Evolutionary conservation across 1,284 basidiomycete species (phyloP), one percentile per base, ranked within the genome.

Genomic region (Leccinum fallax): DNA sequence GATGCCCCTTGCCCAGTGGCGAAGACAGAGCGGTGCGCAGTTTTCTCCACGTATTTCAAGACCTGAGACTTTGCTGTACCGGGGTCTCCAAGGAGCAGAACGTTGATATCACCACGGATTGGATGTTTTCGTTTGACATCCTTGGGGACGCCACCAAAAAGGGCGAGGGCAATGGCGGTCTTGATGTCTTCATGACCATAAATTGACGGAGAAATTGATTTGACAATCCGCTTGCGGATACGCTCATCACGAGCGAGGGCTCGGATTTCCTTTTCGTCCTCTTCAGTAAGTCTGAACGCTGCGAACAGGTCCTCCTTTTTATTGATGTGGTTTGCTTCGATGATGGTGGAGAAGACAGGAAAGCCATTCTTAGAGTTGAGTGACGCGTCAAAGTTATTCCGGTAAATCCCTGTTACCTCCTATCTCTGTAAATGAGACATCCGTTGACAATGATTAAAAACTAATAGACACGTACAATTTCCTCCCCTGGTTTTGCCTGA

Each of bases 101-200:
- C 85, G 71, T 99, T 99, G 77, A 99, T 99, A 74, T 99, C 97
- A 16, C 97, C 97, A 76, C 97, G 90, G 69, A 99, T 95, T 49
- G 93, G 88, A 78, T 95, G 94, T 78, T 99, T 99, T 73, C 94
- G 88, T 69, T 97, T 96, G 77, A 98, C 93, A 74, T 99, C 94
- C 77, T 99, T 99, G 7, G 92, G 74, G 1, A 98, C 89, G 60
- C 97, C 97, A 19, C 95, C 90, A 67, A 99, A 99, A 19, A 99
- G 85, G 2, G 94, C 95, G 38, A 99, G 85, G 0, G 97, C 96
- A 62, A 99, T 82, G 21, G 96, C 97, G 1, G 97, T 98, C 81
- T 99, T 99, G 84, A 99, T 98, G 75, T 98, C 93, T 71, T 98
- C 95, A 75, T 99, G 97, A 5, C 97, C 97, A 71, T 98, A 99